Conservation (phyloP, 495 filamentous ascomycete genomes). For the Thermochaetoides thermophila region DNA sequence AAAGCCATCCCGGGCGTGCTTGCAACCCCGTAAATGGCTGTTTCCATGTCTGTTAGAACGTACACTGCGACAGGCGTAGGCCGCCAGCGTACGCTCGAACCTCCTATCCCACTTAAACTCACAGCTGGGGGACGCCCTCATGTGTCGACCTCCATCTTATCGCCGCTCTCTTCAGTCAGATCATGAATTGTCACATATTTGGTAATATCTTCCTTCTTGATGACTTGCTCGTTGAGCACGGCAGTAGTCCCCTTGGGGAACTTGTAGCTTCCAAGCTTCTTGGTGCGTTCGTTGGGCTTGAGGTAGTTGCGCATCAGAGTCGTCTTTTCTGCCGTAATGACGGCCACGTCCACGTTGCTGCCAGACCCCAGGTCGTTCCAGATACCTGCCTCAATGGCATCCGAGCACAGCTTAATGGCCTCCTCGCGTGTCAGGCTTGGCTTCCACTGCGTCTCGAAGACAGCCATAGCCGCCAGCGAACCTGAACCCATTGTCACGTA, state of each 20-base stretch:
- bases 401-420: conserved; percentile 64
- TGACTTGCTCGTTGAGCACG: conserved; percentile 82
- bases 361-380: conserved; percentile 98
- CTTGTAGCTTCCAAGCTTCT: conserved; percentile 85
- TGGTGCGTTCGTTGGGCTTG: conserved; percentile 77
- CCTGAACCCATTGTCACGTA: conserved; percentile 99
- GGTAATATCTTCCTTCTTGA: conserved; percentile 80
- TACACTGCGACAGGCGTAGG: no score
- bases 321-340: conserved; percentile 89
- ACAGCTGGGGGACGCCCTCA: conserved; percentile 29
- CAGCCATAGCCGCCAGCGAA: conserved; percentile 89
- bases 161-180: conserved; percentile 52
- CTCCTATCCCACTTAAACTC: background rate
- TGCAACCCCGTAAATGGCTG: no score
- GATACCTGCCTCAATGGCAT: conserved; percentile 94
- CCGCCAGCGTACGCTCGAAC: no score
- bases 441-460: conserved; percentile 97
- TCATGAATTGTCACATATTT: conserved; percentile 93
- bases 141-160: conserved; percentile 91
- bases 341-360: conserved; percentile 91
- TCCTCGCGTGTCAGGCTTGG: conserved; percentile 59
- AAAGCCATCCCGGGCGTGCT: no score
- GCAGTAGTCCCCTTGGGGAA: conserved; percentile 86
- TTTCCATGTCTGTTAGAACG: no score
- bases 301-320: conserved; percentile 80